Base-by-base conservation (phyloP, 441 rosid species). In the Sinapis alba region DNA sequence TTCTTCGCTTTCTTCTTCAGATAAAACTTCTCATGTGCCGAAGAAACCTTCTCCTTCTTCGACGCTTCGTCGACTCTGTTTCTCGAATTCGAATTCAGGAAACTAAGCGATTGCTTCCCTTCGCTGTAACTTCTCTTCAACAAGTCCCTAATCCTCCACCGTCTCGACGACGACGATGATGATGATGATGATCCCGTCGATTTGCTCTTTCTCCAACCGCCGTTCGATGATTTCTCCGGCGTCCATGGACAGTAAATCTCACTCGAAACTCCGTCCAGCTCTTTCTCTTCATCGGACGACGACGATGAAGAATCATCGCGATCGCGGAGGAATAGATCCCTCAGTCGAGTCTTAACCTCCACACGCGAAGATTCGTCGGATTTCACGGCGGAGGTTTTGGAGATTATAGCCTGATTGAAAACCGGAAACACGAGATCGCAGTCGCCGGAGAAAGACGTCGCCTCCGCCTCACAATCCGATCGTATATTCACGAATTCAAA, bases 51-150 rank as follows among this genome's bases (percentile, higher is more conserved):
- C 34, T 65, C 68, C 43, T 50, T 70, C 16, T 23, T 30, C 50
- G 68, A 20, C 5, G 24, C 7, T 3, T 50, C 69, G 6, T 70
- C 58, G 10, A 2, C 66, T 59, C 63, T 20, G 45, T 80, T 70
- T 47, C 23, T 59, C n/a, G 61, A 16, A 15, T 15, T 45, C 15
- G 76, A 30, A 30, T 68, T 74, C 54, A 80, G 16, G 26, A 79
- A 82, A 36, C 63, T 64, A 41, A 79, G 57, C 13, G 89, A 84
- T 4, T 81, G 87, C 74, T 88, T 88, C 30, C 94, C 84, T 59
- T 88, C 96, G 81, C 97, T 93, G 61, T 82, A 82, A 76, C 89
- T 81, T 76, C 96, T 81, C 72, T 79, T 80, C 6, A 91, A 79
- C 74, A 93, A 65, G 74, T 89, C 92, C 26, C 78, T 79, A 38